Evolutionary conservation across 495 filamentous ascomycete species (phyloP).

Genomic region (Jackrogersella minutella): DNA sequence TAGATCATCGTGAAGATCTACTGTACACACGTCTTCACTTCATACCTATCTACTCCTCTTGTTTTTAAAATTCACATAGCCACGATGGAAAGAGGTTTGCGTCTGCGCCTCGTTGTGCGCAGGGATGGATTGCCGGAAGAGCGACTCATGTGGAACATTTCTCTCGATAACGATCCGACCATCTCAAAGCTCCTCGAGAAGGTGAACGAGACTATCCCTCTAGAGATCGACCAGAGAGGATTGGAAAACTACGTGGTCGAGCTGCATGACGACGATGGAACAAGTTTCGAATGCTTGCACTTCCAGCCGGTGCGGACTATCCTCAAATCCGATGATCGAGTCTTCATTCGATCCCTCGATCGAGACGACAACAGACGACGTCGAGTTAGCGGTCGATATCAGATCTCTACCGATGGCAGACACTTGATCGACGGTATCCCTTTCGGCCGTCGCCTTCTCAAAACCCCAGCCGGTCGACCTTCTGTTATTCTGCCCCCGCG

Average conservation of each 20-base stretch:
- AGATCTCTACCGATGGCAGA: conserved; percentile 81
- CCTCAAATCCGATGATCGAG: conserved; percentile 83
- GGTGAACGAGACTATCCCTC: conserved; percentile 81
- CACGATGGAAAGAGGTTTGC: conserved; percentile 62
- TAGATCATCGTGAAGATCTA: background rate
- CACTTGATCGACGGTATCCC: conserved; percentile 90
- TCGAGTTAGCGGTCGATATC: conserved; percentile 78
- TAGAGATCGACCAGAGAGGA: conserved; percentile 86
- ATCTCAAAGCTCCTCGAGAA: conserved; percentile 84
- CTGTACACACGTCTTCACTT: background rate
- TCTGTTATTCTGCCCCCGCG: conserved; percentile 75
- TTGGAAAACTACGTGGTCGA: conserved; percentile 94
- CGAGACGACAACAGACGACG: conserved; percentile 77
- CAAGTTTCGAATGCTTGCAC: conserved; percentile 88
- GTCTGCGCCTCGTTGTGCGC: conserved; percentile 81
- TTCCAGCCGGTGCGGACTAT: conserved; percentile 75
- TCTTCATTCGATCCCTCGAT: conserved; percentile 83
- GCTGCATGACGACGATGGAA: conserved; percentile 60
- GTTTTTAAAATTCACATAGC: background rate
- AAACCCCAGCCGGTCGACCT: conserved; percentile 67
- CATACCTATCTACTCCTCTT: background rate
- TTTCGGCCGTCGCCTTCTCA: conserved; percentile 79
- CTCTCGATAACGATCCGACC: conserved; percentile 66
- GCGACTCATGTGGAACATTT: conserved; percentile 75
- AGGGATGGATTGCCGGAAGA: conserved; percentile 81